Percentiles rank a stretch among this genome's conserved stretches.
Evolutionary conservation across 306 rosid genomes (phyloP).

Genomic region (Bauhinia variegata): DNA sequence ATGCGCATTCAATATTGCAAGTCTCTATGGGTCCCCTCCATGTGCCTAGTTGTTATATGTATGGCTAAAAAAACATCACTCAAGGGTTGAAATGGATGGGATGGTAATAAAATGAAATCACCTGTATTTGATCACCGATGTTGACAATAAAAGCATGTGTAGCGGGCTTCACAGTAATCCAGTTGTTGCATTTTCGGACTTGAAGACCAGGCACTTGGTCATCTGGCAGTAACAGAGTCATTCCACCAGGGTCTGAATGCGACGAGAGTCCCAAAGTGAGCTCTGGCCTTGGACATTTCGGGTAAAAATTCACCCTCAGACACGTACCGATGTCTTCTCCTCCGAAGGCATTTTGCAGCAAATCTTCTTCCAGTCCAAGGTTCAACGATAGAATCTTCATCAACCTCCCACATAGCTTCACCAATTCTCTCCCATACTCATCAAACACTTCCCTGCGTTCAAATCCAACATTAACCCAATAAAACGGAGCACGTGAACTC

Average conservation of each 20-base stretch:
- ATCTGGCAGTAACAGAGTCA: constrained; percentile 74
- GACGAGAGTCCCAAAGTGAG: constrained; percentile 81
- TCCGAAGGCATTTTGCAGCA: constrained; percentile 65
- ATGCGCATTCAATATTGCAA: too few relatives aligned
- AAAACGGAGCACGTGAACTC: too few relatives aligned
- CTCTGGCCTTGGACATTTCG: constrained; percentile 79
- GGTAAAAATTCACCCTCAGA: constrained; percentile 78
- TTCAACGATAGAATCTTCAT: constrained; percentile 65
- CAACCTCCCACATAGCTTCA: constrained; percentile 69
- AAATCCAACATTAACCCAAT: neutral
- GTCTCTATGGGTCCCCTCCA: constrained; percentile 46
- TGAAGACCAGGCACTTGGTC: constrained; percentile 73
- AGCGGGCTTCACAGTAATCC: constrained; percentile 86
- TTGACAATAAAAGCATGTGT: constrained; percentile 82
- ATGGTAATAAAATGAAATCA: neutral
- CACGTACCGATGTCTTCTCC: constrained; percentile 82
- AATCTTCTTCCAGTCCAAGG: constrained; percentile 60
- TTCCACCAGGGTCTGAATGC: constrained; percentile 89
- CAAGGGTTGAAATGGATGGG: too few relatives aligned
- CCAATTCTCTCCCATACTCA: constrained; percentile 80
- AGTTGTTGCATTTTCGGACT: constrained; percentile 56
- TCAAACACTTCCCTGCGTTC: constrained; percentile 66
- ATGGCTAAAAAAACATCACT: too few relatives aligned
- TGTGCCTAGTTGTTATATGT: constrained; percentile 46
- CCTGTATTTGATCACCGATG: constrained; percentile 96